A percentile compares a stretch with the other conserved stretches of the same genome.
Conservation (phyloP, 805 yeast species). For the Ogataea nitratoaversa region DNA sequence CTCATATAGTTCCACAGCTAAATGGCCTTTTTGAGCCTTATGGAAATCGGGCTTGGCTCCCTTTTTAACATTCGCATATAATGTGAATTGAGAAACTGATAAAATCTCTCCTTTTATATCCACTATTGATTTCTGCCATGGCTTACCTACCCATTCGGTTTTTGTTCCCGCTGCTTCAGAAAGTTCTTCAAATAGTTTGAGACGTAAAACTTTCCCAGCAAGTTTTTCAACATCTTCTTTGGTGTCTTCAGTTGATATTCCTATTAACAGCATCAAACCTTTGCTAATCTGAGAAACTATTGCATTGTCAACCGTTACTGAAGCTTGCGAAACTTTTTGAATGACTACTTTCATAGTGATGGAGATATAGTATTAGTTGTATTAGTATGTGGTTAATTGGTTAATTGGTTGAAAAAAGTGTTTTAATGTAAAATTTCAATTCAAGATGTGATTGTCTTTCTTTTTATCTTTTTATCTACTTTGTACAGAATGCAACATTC, state of each 20-base stretch:
- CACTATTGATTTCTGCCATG: slow-evolving; percentile 71
- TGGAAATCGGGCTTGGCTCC: slow-evolving; percentile 97
- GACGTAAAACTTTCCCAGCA: slow-evolving; percentile 58
- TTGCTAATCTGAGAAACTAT: slow-evolving; percentile 69
- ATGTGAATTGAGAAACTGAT: slow-evolving; percentile 89
- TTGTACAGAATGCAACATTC: too few species aligned
- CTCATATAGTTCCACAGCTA: slow-evolving; percentile 48
- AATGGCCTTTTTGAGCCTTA: slow-evolving; percentile 76
- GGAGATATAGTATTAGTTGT: neutral
- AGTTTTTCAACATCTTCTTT: slow-evolving; percentile 65
- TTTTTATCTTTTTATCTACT: too few species aligned
- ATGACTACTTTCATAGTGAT: slow-evolving; percentile 76
- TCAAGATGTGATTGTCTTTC: too few species aligned
- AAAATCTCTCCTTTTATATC: slow-evolving; percentile 71
- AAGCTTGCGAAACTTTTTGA: slow-evolving; percentile 84
- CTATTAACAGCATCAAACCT: slow-evolving; percentile 81
- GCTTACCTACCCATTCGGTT: slow-evolving; percentile 54
- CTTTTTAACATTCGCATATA: slow-evolving; percentile 78
- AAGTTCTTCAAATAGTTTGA: slow-evolving; percentile 69
- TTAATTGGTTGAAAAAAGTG: too few species aligned
- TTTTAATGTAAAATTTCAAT: too few species aligned
- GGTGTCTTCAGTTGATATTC: slow-evolving; percentile 77
- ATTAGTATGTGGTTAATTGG: too few species aligned
- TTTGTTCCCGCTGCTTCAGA: slow-evolving; percentile 32
- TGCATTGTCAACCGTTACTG: slow-evolving; percentile 75